phyloP scores from a whole-genome alignment of 2,329 filamentous ascomycete genomes.

The Nigrospora sphaerica region DNA sequence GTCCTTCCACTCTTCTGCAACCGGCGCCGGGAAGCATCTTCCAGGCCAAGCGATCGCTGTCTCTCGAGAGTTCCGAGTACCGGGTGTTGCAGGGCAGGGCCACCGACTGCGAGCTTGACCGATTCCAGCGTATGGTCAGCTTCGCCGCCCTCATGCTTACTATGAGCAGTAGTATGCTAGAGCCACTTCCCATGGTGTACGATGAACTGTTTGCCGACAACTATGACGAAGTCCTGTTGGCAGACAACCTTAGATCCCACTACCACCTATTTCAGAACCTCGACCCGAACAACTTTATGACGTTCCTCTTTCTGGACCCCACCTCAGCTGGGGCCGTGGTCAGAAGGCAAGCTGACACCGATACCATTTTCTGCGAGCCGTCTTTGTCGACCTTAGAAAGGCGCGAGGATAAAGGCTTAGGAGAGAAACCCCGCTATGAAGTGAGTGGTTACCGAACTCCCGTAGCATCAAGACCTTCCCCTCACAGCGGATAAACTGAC shows the following conservation, averaged over 20 bases:
- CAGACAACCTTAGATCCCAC: neutral
- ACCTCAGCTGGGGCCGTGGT: neutral
- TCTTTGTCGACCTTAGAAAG: neutral
- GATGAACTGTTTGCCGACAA: neutral
- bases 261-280: neutral
- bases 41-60: neutral
- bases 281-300: neutral
- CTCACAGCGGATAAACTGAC: neutral
- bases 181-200: neutral
- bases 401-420: neutral
- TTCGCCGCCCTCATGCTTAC: neutral
- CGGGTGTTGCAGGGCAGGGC: neutral
- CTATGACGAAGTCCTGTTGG: neutral
- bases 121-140: neutral
- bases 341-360: neutral
- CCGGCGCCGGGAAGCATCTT: neutral
- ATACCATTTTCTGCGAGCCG: neutral
- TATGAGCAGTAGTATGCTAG: neutral
- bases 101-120: slow-evolving; percentile 1
- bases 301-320: slow-evolving; percentile 2
- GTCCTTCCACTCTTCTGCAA: slow-evolving; percentile 2
- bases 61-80: neutral
- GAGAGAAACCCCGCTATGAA: neutral
- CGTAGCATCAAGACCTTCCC: too few species aligned
- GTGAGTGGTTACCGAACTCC: neutral